These are phyloP conservation scores for Alectoria sarmentosa DNA, from an alignment of 495 filamentous ascomycete species.

Conservation along the genomic window DNA sequence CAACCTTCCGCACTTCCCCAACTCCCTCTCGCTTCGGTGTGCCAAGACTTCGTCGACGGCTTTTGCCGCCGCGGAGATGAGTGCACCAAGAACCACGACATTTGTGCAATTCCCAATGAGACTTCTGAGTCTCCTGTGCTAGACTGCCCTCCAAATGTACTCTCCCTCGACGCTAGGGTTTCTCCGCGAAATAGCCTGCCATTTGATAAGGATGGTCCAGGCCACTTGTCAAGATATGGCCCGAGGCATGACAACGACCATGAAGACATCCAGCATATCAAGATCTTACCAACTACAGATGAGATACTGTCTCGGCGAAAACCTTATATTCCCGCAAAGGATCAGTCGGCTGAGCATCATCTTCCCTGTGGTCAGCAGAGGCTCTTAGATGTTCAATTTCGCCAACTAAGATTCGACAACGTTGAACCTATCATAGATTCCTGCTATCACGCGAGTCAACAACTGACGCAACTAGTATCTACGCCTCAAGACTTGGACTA, in stretches of 20 bases:
- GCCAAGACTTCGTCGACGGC: constrained; percentile 21
- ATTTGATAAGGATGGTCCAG: constrained; percentile 29
- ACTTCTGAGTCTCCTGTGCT: background rate
- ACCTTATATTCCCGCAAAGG: constrained; percentile 27
- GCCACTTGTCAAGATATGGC: constrained; percentile 19
- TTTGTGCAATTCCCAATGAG: constrained; percentile 8
- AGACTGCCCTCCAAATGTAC: constrained; percentile 9
- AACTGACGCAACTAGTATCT: background rate
- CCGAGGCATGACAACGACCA: constrained; percentile 29
- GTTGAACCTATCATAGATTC: constrained; percentile 23
- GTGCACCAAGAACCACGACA: constrained; percentile 17
- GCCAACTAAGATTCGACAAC: constrained; percentile 27
- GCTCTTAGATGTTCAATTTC: constrained; percentile 27
- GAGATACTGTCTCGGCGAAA: constrained; percentile 23
- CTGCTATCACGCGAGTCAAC: constrained; percentile 28
- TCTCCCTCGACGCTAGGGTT: constrained; percentile 16
- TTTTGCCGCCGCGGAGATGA: constrained; percentile 21
- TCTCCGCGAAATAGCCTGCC: constrained; percentile 1
- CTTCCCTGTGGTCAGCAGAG: constrained; percentile 20
- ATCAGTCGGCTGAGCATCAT: constrained; percentile 13
- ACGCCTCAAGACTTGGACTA: constrained; percentile 16
- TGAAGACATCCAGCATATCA: constrained; percentile 23
- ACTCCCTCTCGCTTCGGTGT: constrained; percentile 8
- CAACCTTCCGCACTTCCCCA: constrained; percentile 14
- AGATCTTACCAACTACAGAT: constrained; percentile 27